A percentile compares a stretch with the other conserved stretches of the same genome.
These are phyloP conservation scores for Suillus decipiens DNA, from an alignment of 768 basidiomycete genomes.

Conservation along the genomic window DNA sequence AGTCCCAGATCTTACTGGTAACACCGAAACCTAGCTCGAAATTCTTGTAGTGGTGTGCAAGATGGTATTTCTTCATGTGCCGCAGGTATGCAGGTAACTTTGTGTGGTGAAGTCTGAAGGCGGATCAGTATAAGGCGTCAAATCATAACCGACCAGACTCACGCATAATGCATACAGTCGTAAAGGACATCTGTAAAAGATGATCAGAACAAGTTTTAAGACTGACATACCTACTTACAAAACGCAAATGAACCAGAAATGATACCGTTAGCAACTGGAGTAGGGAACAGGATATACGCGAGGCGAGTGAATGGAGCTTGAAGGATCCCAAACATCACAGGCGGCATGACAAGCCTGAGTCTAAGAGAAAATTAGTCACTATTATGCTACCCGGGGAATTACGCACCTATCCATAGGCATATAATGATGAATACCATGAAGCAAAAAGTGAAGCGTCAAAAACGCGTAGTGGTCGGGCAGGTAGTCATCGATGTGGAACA, in stretches of 20 bases:
- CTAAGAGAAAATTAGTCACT: conserved; percentile 36
- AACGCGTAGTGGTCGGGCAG: conserved; percentile 83
- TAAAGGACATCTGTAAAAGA: conserved; percentile 66
- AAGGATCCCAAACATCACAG: conserved; percentile 72
- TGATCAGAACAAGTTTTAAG: conserved; percentile 8
- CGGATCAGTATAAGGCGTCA: conserved; percentile 15
- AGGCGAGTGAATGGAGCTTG: conserved; percentile 87
- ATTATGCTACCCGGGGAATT: not conserved
- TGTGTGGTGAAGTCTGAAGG: conserved; percentile 75
- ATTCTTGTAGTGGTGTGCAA: conserved; percentile 98
- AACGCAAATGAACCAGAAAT: conserved; percentile 79
- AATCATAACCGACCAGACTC: conserved; percentile 32
- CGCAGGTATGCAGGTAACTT: conserved; percentile 82
- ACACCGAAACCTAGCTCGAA: conserved; percentile 98
- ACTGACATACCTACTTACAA: conserved; percentile 47
- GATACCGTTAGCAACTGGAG: conserved; percentile 85
- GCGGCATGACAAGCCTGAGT: conserved; percentile 96
- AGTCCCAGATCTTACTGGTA: conserved; percentile 96
- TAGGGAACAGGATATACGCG: conserved; percentile 80
- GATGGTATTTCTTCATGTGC: conserved; percentile 96
- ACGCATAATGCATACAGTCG: conserved; percentile 93
- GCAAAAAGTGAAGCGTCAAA: conserved; percentile 85
- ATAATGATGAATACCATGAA: conserved; percentile 97
- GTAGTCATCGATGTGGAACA: conserved; percentile 91
- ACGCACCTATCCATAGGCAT: conserved; percentile 91